phyloP scores from a whole-genome alignment of 352 stramenopile species.

The Phytophthora sp. region DNA sequence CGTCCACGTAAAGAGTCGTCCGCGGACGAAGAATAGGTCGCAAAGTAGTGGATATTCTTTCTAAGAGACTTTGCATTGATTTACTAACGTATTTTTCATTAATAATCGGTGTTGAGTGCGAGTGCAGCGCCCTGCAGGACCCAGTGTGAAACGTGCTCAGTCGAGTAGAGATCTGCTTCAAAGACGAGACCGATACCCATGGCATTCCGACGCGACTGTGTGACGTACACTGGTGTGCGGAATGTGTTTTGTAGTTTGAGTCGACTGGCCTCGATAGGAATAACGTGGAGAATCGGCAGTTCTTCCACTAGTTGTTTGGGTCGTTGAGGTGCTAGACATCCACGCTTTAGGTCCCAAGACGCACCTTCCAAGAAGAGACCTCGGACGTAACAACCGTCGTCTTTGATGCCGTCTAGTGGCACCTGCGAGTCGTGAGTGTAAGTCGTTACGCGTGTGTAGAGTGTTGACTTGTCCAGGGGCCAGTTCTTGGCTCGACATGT shows the following conservation, averaged over 20 bases:
- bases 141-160: slow-evolving; percentile 93
- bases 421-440: slow-evolving; percentile 79
- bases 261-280: slow-evolving; percentile 94
- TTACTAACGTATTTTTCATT: slow-evolving; percentile 22
- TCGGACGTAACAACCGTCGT: slow-evolving; percentile 92
- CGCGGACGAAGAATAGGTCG: not conserved
- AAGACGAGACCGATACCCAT: slow-evolving; percentile 97
- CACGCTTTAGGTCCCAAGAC: slow-evolving; percentile 88
- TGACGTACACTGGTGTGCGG: slow-evolving; percentile 96
- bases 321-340: slow-evolving; percentile 83
- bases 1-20: slow-evolving; percentile 25
- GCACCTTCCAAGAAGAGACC: slow-evolving; percentile 95
- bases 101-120: slow-evolving; percentile 92
- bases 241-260: slow-evolving; percentile 96
- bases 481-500: slow-evolving; percentile 94
- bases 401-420: slow-evolving; percentile 33
- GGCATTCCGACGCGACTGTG: slow-evolving; percentile 92
- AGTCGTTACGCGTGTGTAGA: slow-evolving; percentile 94
- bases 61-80: too few species aligned
- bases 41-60: too few species aligned
- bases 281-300: slow-evolving; percentile 94
- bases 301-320: slow-evolving; percentile 96
- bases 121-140: slow-evolving; percentile 95
- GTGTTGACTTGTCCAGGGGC: slow-evolving; percentile 95
- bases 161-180: slow-evolving; percentile 91